Evolutionary conservation across 495 filamentous ascomycete species (phyloP), one percentile per base, ranked within the genome.

Genomic region (Penicillium dipodomyicola): DNA sequence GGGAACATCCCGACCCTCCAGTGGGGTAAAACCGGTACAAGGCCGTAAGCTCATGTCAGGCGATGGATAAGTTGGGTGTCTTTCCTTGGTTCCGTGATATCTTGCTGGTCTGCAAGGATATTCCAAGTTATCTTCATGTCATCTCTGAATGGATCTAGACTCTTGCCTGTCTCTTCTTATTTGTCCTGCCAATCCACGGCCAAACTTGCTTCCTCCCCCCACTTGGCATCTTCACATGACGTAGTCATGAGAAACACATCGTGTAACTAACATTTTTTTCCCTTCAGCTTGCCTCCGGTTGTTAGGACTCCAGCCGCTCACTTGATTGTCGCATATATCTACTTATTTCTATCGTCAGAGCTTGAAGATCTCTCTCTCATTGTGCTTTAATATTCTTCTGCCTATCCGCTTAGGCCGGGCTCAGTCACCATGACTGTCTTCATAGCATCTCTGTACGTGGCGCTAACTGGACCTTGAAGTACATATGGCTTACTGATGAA

Each of bases 371-470:
- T 37, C 32, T 50, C 37, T 44, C 32, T 45, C 32, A 23, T 23
- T 20, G 20, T 23, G 11, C n/a, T 35, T 54, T 23, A 44, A 51
- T 32, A 58, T 58, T 60, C 20, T 40, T 40, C 30, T 49, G 48
- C 54, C 59, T 54, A 46, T 52, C 54, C 22, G 27, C 46, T 27
- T 37, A 46, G 17, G 30, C 49, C 22, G 47, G 52, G 48, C 56
- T 19, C 41, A 23, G 47, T 65, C 78, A 84, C 51, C 59, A 91
- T 91, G 89, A 92, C 89, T 7, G 82, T 91, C 71, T 91, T 92
- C 65, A 82, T 93, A 55, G 88, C 82, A 61, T 91, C 89, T n/a
- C 77, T 93, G 89, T 93, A 81, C 80, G 87, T 80, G 48, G 9
- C 29, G 14, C 29, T 33, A 7, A 17, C 42, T 15, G 8, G 22